phyloP scores from a whole-genome alignment of 352 stramenopile genomes.

The Pythium graminicola region DNA sequence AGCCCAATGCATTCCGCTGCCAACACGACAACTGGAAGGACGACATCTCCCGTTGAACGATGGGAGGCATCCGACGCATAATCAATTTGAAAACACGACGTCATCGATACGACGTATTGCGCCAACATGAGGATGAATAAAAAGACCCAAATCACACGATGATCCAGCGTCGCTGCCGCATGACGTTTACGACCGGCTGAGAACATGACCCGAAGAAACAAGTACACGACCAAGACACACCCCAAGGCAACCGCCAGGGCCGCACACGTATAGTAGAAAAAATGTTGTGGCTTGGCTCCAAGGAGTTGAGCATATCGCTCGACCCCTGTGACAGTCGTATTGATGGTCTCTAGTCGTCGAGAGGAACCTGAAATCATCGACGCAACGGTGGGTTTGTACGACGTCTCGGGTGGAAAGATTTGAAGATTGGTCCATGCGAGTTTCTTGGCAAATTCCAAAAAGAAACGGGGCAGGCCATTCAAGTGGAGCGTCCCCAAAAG shows the following conservation, averaged over 20 bases:
- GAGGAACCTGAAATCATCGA: no score
- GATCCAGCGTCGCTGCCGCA: constrained; percentile 25
- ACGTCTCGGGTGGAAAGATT: constrained; percentile 25
- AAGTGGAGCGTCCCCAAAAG: constrained; percentile 37
- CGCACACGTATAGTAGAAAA: constrained; percentile 49
- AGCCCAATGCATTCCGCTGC: constrained; percentile 27
- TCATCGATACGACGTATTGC: constrained; percentile 45
- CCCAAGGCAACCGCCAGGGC: constrained; percentile 24
- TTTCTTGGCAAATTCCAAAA: constrained; percentile 37
- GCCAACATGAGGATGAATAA: constrained; percentile 35
- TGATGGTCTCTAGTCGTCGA: background rate
- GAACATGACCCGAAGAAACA: constrained; percentile 25
- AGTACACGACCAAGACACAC: constrained; percentile 28
- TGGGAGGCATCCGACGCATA: constrained; percentile 6
- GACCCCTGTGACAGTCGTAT: constrained; percentile 19
- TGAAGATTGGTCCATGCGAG: constrained; percentile 56
- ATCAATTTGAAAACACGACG: constrained; percentile 45
- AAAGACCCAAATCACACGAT: constrained; percentile 34
- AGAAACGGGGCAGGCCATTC: constrained; percentile 36
- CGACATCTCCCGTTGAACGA: constrained; percentile 12
- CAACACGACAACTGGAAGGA: constrained; percentile 26
- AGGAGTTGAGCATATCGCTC: constrained; percentile 31
- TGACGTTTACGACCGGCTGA: constrained; percentile 17
- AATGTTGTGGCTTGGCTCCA: constrained; percentile 30
- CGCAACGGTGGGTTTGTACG: constrained; percentile 15